Base-by-base conservation (phyloP, 2,329 filamentous ascomycete genomes). In the Trichoderma sp. region DNA sequence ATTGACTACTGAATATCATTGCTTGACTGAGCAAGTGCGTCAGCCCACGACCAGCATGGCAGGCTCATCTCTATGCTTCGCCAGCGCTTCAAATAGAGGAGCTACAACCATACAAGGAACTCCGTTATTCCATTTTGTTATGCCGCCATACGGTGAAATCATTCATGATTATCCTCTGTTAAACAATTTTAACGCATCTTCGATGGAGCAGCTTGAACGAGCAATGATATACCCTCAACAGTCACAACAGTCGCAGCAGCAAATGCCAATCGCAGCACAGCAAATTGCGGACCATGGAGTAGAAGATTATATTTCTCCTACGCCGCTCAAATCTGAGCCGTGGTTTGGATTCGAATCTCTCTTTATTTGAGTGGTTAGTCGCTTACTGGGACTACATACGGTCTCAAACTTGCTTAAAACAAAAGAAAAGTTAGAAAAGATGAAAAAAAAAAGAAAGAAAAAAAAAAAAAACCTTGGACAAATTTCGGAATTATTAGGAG, bases 281-380 rank as follows among this genome's bases (percentile, higher is more conserved):
- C 75, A 76, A 64, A 73, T 43, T 19, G 58, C 71, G 14, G 63
- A 70, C 16, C 69, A 77, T n/a, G 66, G 73, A 16, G 49, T 76
- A 53, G 79, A 79, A 60, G 77, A 79, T 24, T 79, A 79, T 49
- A 80, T 80, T 4, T 75, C 81, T 21, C 76, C 79, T 13, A 74
- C 79, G 10, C 84, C 85, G 69, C 72, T 76, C 4, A 79, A 83
- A 67, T 78, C 83, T 35, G 83, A 85, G 57, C 82, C 84, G 27
- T 89, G 87, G 86, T 88, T 87, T 71, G 81, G 84, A 37, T 89
- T 88, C 73, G 86, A 89, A 73, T 75, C 86, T 86, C 0, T 84
- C 87, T 85, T 88, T 55, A 77, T 84, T 88, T 65, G 82, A 85
- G 21, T 82, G 84, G 71, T 73, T 87, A 6, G 5, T 84, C 85